Evolutionary conservation across 805 yeast genomes (phyloP).

Genomic region (Kodamaea nitidulidarum): DNA sequence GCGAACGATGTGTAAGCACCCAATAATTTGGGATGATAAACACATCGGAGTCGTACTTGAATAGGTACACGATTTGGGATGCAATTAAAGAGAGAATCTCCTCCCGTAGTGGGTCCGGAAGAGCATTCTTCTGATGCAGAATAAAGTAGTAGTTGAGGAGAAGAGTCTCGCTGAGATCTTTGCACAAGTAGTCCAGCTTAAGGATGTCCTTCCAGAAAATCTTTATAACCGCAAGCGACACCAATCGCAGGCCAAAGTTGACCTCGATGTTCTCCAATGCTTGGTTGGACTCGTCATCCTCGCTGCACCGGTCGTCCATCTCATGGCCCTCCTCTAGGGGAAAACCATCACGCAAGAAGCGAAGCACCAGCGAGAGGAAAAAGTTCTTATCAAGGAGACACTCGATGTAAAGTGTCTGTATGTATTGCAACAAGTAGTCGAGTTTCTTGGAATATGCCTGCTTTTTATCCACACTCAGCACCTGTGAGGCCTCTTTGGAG

Average conservation of each 20-base stretch:
- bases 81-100: constrained; percentile 29
- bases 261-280: constrained; percentile 17
- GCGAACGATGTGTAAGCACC: constrained; percentile 47
- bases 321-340: constrained; percentile 27
- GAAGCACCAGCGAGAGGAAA: constrained; percentile 62
- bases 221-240: constrained; percentile 46
- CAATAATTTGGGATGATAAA: constrained; percentile 65
- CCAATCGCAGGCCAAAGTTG: constrained; percentile 34
- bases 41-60: constrained; percentile 50
- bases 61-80: constrained; percentile 35
- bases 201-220: constrained; percentile 71
- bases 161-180: constrained; percentile 60
- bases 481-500: constrained; percentile 35
- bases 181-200: constrained; percentile 52
- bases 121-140: background rate
- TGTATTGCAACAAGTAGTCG: constrained; percentile 55
- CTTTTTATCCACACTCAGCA: constrained; percentile 27
- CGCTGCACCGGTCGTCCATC: constrained; percentile 9
- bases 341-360: constrained; percentile 40
- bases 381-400: constrained; percentile 57
- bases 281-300: constrained; percentile 20
- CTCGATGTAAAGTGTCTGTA: constrained; percentile 66
- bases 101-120: constrained; percentile 21
- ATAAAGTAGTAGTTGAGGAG: constrained; percentile 45
- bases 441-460: constrained; percentile 47